Evolutionary conservation across 106 monocot genomes (phyloP).

Genomic region (Posidonia australis): DNA sequence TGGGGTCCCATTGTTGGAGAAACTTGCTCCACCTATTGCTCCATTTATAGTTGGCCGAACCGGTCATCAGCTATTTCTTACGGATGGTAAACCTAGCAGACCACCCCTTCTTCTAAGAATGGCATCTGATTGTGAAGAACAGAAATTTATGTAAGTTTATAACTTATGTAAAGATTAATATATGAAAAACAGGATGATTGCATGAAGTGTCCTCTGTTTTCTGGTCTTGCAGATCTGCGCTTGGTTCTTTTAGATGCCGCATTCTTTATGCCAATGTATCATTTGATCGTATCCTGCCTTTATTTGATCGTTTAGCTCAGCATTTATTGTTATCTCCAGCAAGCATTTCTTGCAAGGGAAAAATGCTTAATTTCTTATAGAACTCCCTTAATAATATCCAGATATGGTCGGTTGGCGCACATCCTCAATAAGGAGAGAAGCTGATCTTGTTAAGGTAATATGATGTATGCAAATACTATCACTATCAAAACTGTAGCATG

Average conservation of each 20-base stretch:
- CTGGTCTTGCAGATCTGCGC: constrained; percentile 61
- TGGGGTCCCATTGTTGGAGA: constrained; percentile 77
- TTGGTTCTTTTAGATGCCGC: constrained; percentile 63
- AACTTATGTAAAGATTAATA: not conserved
- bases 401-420: constrained; percentile 99
- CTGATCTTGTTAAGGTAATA: constrained; percentile 71
- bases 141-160: constrained; percentile 60
- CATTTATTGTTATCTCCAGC: too few relatives aligned
- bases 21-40: constrained; percentile 78
- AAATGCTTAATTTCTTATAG: not conserved
- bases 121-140: constrained; percentile 73
- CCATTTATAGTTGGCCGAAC: constrained; percentile 70
- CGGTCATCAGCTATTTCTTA: constrained; percentile 83
- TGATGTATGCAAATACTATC: not conserved
- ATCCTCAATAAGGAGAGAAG: constrained; percentile 92
- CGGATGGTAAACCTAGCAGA: constrained; percentile 68
- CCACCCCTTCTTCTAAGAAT: constrained; percentile 86
- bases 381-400: constrained; percentile 7
- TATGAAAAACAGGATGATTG: not conserved
- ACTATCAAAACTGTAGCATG: too few relatives aligned
- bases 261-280: constrained; percentile 91
- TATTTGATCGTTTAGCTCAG: not conserved
- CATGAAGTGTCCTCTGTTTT: not conserved
- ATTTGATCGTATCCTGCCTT: constrained; percentile 86
- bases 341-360: not conserved